These are phyloP conservation scores for Eutrema heterophyllum DNA, from an alignment of 345 rosid species.

Conservation along the genomic window DNA sequence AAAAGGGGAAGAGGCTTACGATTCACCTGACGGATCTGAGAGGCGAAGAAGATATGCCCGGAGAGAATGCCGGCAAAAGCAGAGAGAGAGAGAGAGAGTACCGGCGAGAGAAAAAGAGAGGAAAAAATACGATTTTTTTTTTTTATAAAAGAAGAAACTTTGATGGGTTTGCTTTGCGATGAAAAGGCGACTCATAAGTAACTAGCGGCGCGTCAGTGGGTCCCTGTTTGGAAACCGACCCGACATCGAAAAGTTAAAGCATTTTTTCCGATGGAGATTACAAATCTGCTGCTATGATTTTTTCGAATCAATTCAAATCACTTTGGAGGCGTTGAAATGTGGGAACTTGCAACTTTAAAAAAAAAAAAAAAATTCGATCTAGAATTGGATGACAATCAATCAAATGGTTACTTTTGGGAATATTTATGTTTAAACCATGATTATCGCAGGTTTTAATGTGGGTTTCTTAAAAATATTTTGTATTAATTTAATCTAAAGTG, in stretches of 20 bases:
- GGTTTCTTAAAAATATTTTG: no score
- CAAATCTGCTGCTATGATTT: not conserved
- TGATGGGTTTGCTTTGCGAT: not conserved
- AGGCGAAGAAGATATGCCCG: not conserved
- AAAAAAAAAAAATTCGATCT: no score
- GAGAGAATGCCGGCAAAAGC: conserved; percentile 11
- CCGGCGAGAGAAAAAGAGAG: not conserved
- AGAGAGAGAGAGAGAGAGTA: not conserved
- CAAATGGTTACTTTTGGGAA: no score
- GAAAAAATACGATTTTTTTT: not conserved
- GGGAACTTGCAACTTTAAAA: not conserved
- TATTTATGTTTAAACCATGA: no score
- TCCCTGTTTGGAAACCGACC: conserved; percentile 20
- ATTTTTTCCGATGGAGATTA: not conserved
- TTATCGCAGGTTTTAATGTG: not conserved
- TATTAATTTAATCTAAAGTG: no score
- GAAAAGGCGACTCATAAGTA: not conserved
- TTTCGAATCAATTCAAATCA: not conserved
- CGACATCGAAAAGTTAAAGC: not conserved
- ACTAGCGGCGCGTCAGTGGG: conserved; percentile 22
- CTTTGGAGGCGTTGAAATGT: not conserved
- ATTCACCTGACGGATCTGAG: conserved; percentile 24
- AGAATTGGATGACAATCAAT: no score
- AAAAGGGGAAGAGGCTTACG: not conserved
- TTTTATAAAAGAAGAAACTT: not conserved